Evolutionary conservation across 768 basidiomycete genomes (phyloP), one percentile per base, ranked within the genome.

Genomic region (Paxillus involutus): DNA sequence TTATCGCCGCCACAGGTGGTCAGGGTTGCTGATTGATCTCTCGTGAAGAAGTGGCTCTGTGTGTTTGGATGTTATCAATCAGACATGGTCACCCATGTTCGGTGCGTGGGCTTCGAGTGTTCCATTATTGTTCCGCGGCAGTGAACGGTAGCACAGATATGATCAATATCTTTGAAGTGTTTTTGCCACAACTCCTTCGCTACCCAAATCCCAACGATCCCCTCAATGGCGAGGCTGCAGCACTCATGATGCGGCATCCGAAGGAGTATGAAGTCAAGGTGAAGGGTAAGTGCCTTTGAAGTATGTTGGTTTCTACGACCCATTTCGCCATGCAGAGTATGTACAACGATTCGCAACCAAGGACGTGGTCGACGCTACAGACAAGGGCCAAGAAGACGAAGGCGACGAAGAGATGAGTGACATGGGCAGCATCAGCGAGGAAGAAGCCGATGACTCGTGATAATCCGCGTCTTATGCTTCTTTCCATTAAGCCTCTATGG

Each of bases 51-150:
- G 94, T 67, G 96, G 96, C 41, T 98, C 95, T 6, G 96, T 99
- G 49, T 99, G 97, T 72, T 77, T 99, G 59, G 97, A 98, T 72
- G 97, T 98, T 40, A 98, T 98, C 71, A 98, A 98, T 69, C 95
- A 98, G 76, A 97, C 96, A 14, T 99, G 97, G 97, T 98, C 97
- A 40, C 97, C 97, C 2, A 98, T 99, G 97, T 99, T 97, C 69
- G 94, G 94, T 95, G 68, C 68, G 88, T 77, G 46, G 47, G 44
- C 33, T 30, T 49, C 4, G 24, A 35, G n/a, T 11, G 37, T 49
- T 47, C 13, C 45, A 26, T 10, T 32, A 43, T 35, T 26, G 26
- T 26, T 24, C 6, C 8, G 29, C 35, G 35, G n/a, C n/a, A 51
- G 53, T 58, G 46, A 59, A 36, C 13, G 21, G 40, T 44, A 16